Evolutionary conservation across 2,329 filamentous ascomycete species (phyloP).

Genomic region (Thermothelomyces thermophilus): DNA sequence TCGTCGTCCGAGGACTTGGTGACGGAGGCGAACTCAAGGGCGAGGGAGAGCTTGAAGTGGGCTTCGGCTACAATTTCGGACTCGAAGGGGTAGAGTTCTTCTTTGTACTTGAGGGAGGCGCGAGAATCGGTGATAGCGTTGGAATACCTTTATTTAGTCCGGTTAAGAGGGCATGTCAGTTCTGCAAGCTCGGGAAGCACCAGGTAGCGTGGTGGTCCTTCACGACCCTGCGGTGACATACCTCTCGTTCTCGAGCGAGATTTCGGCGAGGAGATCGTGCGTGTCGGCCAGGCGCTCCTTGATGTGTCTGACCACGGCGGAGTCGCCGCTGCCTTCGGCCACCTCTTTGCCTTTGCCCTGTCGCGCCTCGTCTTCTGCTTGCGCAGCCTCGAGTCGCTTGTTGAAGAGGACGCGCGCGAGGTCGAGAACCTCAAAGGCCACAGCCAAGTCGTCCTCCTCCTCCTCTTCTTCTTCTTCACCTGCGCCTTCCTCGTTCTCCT

Average conservation of each 20-base stretch:
- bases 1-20: constrained; percentile 50
- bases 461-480: constrained; percentile 42
- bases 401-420: constrained; percentile 62
- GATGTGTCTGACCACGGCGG: constrained; percentile 48
- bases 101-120: constrained; percentile 69
- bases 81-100: constrained; percentile 70
- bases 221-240: constrained; percentile 30
- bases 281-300: constrained; percentile 88
- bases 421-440: constrained; percentile 80
- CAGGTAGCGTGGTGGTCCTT: constrained; percentile 7
- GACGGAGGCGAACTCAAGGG: constrained; percentile 86
- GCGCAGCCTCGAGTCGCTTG: constrained; percentile 42
- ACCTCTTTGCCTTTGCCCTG: constrained; percentile 40
- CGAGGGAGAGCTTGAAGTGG: constrained; percentile 92
- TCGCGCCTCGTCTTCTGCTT: constrained; percentile 31
- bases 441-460: constrained; percentile 66
- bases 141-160: constrained; percentile 59
- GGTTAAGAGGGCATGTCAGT: constrained; percentile 15
- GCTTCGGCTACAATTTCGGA: constrained; percentile 86
- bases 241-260: constrained; percentile 93
- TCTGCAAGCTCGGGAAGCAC: constrained; percentile 9
- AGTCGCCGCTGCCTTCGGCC: constrained; percentile 27
- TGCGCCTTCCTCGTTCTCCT: constrained; percentile 37
- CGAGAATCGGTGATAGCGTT: constrained; percentile 81
- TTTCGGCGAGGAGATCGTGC: constrained; percentile 89